These are phyloP conservation scores for Aspergillus sp. DNA, from an alignment of 2,329 filamentous ascomycete genomes.

Conservation along the genomic window DNA sequence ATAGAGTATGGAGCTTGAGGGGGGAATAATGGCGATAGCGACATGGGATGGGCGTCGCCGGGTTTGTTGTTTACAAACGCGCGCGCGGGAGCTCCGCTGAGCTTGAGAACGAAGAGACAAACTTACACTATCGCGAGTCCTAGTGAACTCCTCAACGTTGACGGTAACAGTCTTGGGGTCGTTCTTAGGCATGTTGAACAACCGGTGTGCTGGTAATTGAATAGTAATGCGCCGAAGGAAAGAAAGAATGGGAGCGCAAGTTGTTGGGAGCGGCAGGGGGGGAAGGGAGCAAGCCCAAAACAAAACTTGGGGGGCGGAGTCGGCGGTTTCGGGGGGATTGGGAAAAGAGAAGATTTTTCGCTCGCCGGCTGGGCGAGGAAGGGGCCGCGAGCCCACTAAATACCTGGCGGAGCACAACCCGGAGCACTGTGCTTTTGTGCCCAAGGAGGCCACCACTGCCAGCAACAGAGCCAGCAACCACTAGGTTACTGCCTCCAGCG, in stretches of 20 bases:
- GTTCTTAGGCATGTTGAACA: constrained; percentile 49
- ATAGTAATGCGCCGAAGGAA: constrained; percentile 37
- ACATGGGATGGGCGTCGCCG: not conserved
- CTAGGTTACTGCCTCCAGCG: not conserved
- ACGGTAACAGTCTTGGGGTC: constrained; percentile 41
- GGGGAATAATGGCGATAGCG: not conserved
- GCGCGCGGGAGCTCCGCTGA: not conserved
- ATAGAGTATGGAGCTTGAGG: not conserved
- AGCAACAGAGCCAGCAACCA: not conserved
- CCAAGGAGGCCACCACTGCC: not conserved
- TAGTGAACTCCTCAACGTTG: constrained; percentile 72
- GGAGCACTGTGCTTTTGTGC: not conserved
- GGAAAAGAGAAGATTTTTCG: constrained; percentile 21
- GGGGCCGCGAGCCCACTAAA: constrained; percentile 19
- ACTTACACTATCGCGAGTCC: constrained; percentile 80
- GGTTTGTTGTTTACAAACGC: constrained; percentile 3
- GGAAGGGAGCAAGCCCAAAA: constrained; percentile 4
- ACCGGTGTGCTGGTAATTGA: constrained; percentile 24
- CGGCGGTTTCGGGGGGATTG: constrained; percentile 14
- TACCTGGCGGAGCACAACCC: constrained; percentile 7
- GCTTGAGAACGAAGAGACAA: constrained; percentile 14
- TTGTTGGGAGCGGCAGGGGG: constrained; percentile 34
- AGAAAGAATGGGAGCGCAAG: constrained; percentile 30
- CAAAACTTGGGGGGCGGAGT: constrained; percentile 6
- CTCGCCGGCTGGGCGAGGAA: constrained; percentile 19